Percentiles rank a stretch among this genome's conserved stretches.
These are phyloP conservation scores for Lachancea quebecensis DNA, from an alignment of 805 yeast genomes.

Conservation along the genomic window DNA sequence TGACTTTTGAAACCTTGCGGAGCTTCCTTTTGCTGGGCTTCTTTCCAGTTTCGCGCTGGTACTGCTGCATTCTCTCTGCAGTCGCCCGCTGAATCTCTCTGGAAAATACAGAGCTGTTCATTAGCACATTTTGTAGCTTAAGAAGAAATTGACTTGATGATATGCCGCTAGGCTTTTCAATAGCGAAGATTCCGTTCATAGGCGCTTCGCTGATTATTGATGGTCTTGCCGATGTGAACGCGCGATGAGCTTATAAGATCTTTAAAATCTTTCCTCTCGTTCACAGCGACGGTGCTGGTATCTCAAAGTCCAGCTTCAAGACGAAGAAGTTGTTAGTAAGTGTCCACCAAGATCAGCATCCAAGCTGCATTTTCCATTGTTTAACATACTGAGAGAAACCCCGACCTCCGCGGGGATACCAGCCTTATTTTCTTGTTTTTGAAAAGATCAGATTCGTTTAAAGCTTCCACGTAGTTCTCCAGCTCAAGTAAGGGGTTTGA, in stretches of 20 bases:
- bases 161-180: constrained; percentile 81
- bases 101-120: constrained; percentile 51
- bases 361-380: background rate
- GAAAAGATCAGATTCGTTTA: constrained; percentile 26
- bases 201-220: background rate
- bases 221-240: background rate
- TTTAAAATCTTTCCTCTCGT: constrained; percentile 4
- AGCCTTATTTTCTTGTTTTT: constrained; percentile 31
- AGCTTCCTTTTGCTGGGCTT: constrained; percentile 47
- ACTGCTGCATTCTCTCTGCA: constrained; percentile 38
- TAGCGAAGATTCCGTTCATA: constrained; percentile 92
- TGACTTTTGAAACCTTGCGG: constrained; percentile 50
- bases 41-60: constrained; percentile 35
- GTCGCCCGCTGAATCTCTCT: constrained; percentile 45
- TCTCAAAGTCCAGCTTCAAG: constrained; percentile 14
- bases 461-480: constrained; percentile 36
- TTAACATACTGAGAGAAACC: constrained; percentile 43
- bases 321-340: constrained; percentile 3
- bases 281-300: constrained; percentile 12
- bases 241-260: background rate
- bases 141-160: constrained; percentile 70
- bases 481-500: constrained; percentile 33
- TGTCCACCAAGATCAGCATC: background rate
- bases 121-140: constrained; percentile 56
- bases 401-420: constrained; percentile 47